phyloP scores from a whole-genome alignment of 306 rosid genomes.

The Vigna nakashimae region DNA sequence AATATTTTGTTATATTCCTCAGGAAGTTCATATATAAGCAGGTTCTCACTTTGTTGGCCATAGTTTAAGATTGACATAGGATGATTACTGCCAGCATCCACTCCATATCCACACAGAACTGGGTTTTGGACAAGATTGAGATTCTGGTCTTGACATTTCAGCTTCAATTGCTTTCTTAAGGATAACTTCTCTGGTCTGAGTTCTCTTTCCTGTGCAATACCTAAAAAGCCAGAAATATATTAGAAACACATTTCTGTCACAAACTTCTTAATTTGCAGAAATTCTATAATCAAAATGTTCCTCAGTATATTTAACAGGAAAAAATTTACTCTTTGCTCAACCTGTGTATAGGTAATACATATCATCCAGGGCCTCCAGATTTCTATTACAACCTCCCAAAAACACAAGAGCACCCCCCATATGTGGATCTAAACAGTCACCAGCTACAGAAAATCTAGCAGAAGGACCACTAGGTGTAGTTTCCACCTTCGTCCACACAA shows the following conservation, averaged over 20 bases:
- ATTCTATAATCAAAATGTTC: constrained; percentile 9
- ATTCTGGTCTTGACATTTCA: constrained; percentile 82
- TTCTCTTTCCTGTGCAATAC: constrained; percentile 65
- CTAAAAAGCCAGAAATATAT: constrained; percentile 57
- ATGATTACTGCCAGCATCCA: constrained; percentile 48
- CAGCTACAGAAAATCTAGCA: constrained; percentile 83
- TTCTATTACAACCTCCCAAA: constrained; percentile 84
- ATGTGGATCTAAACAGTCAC: constrained; percentile 77
- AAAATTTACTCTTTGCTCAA: constrained; percentile 35
- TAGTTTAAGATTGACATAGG: constrained; percentile 45
- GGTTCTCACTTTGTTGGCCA: constrained; percentile 61
- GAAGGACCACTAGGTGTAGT: constrained; percentile 70
- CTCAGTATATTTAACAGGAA: not conserved
- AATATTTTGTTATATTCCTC: constrained; percentile 1
- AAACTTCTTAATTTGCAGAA: constrained; percentile 8
- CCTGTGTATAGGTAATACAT: constrained; percentile 87
- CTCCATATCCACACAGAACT: constrained; percentile 55
- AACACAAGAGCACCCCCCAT: constrained; percentile 78
- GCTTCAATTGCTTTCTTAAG: constrained; percentile 80
- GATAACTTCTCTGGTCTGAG: constrained; percentile 74
- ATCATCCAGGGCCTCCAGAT: constrained; percentile 84
- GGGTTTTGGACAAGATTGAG: constrained; percentile 55
- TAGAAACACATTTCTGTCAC: constrained; percentile 28
- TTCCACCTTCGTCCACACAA: constrained; percentile 70
- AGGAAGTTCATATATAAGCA: constrained; percentile 6